A percentile compares a stretch with the other conserved stretches of the same genome.
phyloP scores from a whole-genome alignment of 2,329 filamentous ascomycete species.

The Pezizomycotina sp. region DNA sequence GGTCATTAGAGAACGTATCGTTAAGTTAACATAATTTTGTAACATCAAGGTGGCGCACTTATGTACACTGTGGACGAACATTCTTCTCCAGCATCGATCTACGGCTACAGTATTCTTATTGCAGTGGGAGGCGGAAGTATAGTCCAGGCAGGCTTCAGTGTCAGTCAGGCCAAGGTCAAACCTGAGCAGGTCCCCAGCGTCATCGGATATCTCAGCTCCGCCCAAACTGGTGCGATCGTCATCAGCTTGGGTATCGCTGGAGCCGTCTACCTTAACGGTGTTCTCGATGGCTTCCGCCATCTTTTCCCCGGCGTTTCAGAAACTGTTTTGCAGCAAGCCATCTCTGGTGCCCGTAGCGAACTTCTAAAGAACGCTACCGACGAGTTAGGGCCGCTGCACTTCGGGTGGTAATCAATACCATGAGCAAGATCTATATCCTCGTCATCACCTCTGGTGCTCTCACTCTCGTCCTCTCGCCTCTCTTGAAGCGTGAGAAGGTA shows the following conservation, averaged over 20 bases:
- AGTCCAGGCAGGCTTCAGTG: conserved; percentile 29
- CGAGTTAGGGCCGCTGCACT: conserved; percentile 24
- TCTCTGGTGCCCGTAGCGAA: conserved; percentile 23
- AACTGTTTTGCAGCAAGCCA: conserved; percentile 25
- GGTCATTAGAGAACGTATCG: too few relatives aligned
- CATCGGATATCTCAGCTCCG: conserved; percentile 31
- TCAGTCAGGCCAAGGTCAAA: conserved; percentile 29
- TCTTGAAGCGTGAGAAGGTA: conserved; percentile 29
- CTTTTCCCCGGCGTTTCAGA: conserved; percentile 23
- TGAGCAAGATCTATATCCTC: conserved; percentile 28
- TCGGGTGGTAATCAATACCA: conserved; percentile 27
- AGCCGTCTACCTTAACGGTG: conserved; percentile 29
- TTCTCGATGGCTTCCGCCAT: conserved; percentile 25
- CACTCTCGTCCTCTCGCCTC: conserved; percentile 25
- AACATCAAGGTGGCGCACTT: conserved; percentile 11
- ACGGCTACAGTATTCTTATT: conserved; percentile 30
- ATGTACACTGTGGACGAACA: conserved; percentile 24
- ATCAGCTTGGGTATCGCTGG: conserved; percentile 31
- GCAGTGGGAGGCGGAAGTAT: conserved; percentile 31
- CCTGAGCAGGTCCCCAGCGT: conserved; percentile 26
- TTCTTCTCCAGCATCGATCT: conserved; percentile 26
- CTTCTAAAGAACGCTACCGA: conserved; percentile 17
- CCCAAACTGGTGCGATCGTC: conserved; percentile 29
- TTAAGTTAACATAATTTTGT: conserved; percentile 29
- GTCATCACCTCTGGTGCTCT: conserved; percentile 28